Evolutionary conservation across 768 basidiomycete genomes (phyloP).

Genomic region (Holtermanniella nyarrowii): DNA sequence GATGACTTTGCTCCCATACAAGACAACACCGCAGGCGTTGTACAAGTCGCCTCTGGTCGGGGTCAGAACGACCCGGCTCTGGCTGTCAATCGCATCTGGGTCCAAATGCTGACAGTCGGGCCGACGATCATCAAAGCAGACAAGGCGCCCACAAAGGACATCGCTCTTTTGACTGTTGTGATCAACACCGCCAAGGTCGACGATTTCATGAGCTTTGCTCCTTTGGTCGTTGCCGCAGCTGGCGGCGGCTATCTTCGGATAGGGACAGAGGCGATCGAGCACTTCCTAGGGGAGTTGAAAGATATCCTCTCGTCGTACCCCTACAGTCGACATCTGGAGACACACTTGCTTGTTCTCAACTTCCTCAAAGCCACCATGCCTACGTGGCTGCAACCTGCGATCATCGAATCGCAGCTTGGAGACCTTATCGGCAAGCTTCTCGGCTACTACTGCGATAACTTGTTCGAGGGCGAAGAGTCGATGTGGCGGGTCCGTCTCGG

Average conservation of each 20-base stretch:
- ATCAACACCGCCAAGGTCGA: too few relatives aligned
- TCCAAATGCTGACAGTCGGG: background rate
- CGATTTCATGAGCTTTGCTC: constrained; percentile 1
- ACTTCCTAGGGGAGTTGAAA: constrained; percentile 1
- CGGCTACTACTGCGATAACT: constrained; percentile 48
- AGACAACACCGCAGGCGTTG: background rate
- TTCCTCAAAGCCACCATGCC: constrained; percentile 57
- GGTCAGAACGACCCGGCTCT: too few relatives aligned
- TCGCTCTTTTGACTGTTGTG: constrained; percentile 1
- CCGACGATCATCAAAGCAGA: background rate
- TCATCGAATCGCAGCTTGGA: constrained; percentile 40
- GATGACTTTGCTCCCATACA: background rate
- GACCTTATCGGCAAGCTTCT: constrained; percentile 48
- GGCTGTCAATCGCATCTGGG: background rate
- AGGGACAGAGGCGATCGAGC: background rate
- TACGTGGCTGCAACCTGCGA: constrained; percentile 48
- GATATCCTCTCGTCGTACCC: constrained; percentile 2
- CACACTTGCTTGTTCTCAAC: constrained; percentile 46
- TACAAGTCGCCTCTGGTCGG: background rate
- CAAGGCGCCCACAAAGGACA: constrained; percentile 1
- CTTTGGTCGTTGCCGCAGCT: background rate
- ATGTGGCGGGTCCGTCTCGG: constrained; percentile 57
- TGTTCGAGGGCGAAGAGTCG: constrained; percentile 44
- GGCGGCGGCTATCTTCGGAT: background rate
- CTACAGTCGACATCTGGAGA: background rate